Percentiles rank a stretch among this genome's conserved stretches.
Conservation (phyloP, 2,329 filamentous ascomycete species). For the Aureobasidium sp. region DNA sequence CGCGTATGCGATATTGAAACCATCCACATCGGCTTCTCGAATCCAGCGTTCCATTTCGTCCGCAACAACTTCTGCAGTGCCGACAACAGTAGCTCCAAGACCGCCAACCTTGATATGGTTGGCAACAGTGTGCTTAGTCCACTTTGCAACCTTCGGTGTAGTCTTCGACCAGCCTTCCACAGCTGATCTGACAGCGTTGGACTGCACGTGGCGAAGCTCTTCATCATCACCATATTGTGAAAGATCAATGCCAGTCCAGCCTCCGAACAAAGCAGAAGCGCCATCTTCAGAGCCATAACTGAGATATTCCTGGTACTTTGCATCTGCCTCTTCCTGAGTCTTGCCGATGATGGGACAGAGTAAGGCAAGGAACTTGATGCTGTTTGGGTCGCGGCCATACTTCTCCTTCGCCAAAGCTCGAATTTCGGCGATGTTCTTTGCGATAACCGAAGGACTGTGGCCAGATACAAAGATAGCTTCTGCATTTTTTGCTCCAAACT, state of each 20-base stretch:
- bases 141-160: slow-evolving; percentile 49
- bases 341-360: slow-evolving; percentile 56
- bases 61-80: slow-evolving; percentile 56
- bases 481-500: slow-evolving; percentile 61
- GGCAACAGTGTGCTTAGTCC: slow-evolving; percentile 64
- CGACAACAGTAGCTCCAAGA: slow-evolving; percentile 56
- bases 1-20: slow-evolving; percentile 65
- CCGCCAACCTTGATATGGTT: slow-evolving; percentile 62
- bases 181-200: slow-evolving; percentile 50
- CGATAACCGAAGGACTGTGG: slow-evolving; percentile 26
- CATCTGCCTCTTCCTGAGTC: slow-evolving; percentile 58
- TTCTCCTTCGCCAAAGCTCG: slow-evolving; percentile 18
- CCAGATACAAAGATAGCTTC: slow-evolving; percentile 58
- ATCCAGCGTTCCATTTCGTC: slow-evolving; percentile 62
- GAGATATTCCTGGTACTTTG: slow-evolving; percentile 54
- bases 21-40: slow-evolving; percentile 60
- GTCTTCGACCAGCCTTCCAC: slow-evolving; percentile 50
- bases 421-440: slow-evolving; percentile 29
- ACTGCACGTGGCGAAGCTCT: slow-evolving; percentile 53
- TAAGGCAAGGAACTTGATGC: slow-evolving; percentile 60
- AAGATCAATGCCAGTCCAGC: slow-evolving; percentile 64
- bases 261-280: slow-evolving; percentile 61
- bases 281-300: slow-evolving; percentile 58
- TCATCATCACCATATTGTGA: slow-evolving; percentile 54
- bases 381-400: slow-evolving; percentile 49